phyloP scores from a whole-genome alignment of 164 flowering plant genomes.

The Tetrastigma voinierianum region DNA sequence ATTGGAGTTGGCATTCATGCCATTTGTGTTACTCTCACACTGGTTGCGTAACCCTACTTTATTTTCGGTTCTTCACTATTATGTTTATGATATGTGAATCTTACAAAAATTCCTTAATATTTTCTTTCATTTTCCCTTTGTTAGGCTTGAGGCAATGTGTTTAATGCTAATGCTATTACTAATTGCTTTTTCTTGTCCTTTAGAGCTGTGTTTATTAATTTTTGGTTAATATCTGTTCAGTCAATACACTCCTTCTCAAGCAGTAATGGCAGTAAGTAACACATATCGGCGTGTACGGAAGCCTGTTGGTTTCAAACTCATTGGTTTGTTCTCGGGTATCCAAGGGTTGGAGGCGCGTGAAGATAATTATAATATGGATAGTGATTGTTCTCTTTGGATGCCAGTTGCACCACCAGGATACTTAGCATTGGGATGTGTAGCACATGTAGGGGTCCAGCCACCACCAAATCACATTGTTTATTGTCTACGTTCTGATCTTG shows the following conservation, averaged over 20 bases:
- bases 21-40: too few species aligned
- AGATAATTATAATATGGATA: conserved; percentile 24
- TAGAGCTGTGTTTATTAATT: background rate
- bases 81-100: background rate
- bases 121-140: too few species aligned
- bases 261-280: conserved; percentile 86
- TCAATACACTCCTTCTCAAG: conserved; percentile 93
- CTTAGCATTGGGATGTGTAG: conserved; percentile 82
- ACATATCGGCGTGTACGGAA: conserved; percentile 92
- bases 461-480: conserved; percentile 85
- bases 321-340: conserved; percentile 63
- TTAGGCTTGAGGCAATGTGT: too few species aligned
- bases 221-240: conserved; percentile 38
- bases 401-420: conserved; percentile 93
- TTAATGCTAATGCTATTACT: background rate
- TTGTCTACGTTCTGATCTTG: conserved; percentile 91
- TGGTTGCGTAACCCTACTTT: too few species aligned
- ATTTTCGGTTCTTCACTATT: background rate
- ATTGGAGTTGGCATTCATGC: too few species aligned
- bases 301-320: conserved; percentile 74
- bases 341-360: conserved; percentile 36
- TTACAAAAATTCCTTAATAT: too few species aligned
- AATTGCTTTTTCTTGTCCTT: background rate
- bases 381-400: conserved; percentile 85
- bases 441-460: conserved; percentile 63